phyloP scores from a whole-genome alignment of 2,329 filamentous ascomycete species.

The Ambrosiella beaveri region DNA sequence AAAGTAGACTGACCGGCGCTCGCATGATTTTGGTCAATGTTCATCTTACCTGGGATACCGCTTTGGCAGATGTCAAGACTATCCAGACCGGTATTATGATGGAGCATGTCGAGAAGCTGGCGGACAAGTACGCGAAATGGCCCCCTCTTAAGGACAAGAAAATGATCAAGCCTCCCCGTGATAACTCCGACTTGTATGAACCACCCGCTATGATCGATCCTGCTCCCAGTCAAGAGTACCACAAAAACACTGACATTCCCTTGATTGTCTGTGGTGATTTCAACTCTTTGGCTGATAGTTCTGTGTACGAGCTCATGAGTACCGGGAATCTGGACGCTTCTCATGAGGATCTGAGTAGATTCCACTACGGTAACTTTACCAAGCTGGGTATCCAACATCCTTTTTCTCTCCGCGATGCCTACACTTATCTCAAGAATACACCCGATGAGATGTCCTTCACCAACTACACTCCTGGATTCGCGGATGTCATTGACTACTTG shows the following conservation, averaged over 20 bases:
- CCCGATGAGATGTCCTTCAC: slow-evolving; percentile 79
- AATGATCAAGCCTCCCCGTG: slow-evolving; percentile 28
- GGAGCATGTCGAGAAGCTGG: slow-evolving; percentile 74
- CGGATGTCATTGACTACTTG: slow-evolving; percentile 86
- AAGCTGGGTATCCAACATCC: slow-evolving; percentile 84
- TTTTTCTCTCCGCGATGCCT: slow-evolving; percentile 83
- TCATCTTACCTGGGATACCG: slow-evolving; percentile 89
- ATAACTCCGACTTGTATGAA: slow-evolving; percentile 24
- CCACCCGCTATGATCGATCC: slow-evolving; percentile 43
- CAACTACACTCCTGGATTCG: slow-evolving; percentile 91
- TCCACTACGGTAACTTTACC: slow-evolving; percentile 86
- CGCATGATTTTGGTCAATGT: slow-evolving; percentile 85
- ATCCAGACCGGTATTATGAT: slow-evolving; percentile 92
- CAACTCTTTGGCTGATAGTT: slow-evolving; percentile 76
- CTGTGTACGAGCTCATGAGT: slow-evolving; percentile 78
- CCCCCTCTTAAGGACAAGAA: slow-evolving; percentile 70
- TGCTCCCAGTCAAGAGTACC: slow-evolving; percentile 72
- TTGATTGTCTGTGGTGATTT: slow-evolving; percentile 88
- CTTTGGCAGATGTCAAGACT: slow-evolving; percentile 81
- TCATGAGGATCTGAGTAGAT: slow-evolving; percentile 62
- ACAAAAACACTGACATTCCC: slow-evolving; percentile 72
- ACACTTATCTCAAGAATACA: slow-evolving; percentile 64
- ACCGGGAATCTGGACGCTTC: slow-evolving; percentile 61
- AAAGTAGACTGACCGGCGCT: slow-evolving; percentile 79
- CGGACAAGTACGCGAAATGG: slow-evolving; percentile 68